Evolutionary conservation across 1,284 basidiomycete genomes (phyloP), one percentile per base, ranked within the genome.

Genomic region (Fomitopsis palustris): DNA sequence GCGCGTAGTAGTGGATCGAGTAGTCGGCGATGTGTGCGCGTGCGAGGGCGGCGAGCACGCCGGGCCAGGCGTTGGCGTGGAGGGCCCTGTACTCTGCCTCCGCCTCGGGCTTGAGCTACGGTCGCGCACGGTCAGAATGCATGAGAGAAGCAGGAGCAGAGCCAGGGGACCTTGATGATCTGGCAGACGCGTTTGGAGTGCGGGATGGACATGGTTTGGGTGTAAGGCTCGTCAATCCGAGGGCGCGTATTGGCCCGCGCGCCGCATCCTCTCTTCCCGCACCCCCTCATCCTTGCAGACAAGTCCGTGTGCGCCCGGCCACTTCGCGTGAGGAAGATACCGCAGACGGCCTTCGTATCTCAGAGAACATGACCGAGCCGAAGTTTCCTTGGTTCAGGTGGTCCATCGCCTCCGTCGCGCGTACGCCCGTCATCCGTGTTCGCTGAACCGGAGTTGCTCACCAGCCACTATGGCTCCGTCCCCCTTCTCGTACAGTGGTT

Each of bases 1-100:
- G 78, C 54, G 83, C 77, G 72, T 85, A 81, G 67, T 88, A 81
- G 67, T 90, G 78, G 67, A 93, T 93, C 33, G 88, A 89, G 70
- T 92, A 93, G 73, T 93, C 90, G 42, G 78, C 77, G 58, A 92
- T 82, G 69, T 92, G 82, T 53, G 87, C 81, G n/a, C 80, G 78
- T 58, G 81, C 78, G 27, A 92, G 78, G 4, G 88, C 81, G 14
- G 79, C 83, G 33, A 92, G 82, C 4, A 92, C 89, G 25, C 81
- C 77, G 1, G 88, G 88, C 88, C 90, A 92, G 35, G 87, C 86
- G 4, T 76, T 75, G 0, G 81, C 79, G 64, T 93, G 90, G 12
- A 89, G 75, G 57, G 77, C 72, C 65, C 84, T 87, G 77, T 93
- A 93, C 67, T 91, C 88, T 6, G 79, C 82, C 45, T 81, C 76